phyloP scores from a whole-genome alignment of 164 flowering plant species.

The Piper betle region DNA sequence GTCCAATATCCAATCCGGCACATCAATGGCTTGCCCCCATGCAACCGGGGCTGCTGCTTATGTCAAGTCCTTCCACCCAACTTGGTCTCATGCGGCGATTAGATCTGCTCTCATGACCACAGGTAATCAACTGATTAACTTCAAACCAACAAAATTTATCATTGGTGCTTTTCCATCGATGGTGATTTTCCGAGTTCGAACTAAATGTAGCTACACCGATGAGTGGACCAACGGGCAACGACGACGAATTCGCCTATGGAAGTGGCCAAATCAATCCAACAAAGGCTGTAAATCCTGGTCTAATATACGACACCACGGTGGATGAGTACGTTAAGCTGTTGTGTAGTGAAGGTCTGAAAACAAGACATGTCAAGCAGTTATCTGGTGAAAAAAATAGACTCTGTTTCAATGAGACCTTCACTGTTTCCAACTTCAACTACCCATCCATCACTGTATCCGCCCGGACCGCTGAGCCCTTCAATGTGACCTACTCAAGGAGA shows the following conservation, averaged over 20 bases:
- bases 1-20: background rate
- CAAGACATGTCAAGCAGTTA: slow-evolving; percentile 1
- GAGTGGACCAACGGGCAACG: background rate
- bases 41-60: too few species aligned
- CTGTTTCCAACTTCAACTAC: slow-evolving; percentile 54
- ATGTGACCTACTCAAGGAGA: slow-evolving; percentile 30
- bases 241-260: slow-evolving; percentile 10
- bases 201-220: slow-evolving; percentile 2
- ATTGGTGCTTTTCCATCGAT: background rate
- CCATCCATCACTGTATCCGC: slow-evolving; percentile 43
- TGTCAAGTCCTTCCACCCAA: too few species aligned
- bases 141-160: background rate
- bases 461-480: slow-evolving; percentile 1
- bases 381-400: slow-evolving; percentile 7
- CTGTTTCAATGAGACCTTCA: slow-evolving; percentile 20
- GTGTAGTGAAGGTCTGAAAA: slow-evolving; percentile 9
- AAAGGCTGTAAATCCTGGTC: slow-evolving; percentile 24
- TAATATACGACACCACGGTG: slow-evolving; percentile 19
- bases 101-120: slow-evolving; percentile 46
- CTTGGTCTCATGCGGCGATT: slow-evolving; percentile 30
- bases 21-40: background rate
- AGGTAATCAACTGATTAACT: slow-evolving; percentile 13
- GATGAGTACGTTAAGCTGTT: slow-evolving; percentile 16
- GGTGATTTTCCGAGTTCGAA: background rate
- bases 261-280: slow-evolving; percentile 23